Evolutionary conservation across 2,329 filamentous ascomycete species (phyloP).

Genomic region (Colletotrichum scovillei): DNA sequence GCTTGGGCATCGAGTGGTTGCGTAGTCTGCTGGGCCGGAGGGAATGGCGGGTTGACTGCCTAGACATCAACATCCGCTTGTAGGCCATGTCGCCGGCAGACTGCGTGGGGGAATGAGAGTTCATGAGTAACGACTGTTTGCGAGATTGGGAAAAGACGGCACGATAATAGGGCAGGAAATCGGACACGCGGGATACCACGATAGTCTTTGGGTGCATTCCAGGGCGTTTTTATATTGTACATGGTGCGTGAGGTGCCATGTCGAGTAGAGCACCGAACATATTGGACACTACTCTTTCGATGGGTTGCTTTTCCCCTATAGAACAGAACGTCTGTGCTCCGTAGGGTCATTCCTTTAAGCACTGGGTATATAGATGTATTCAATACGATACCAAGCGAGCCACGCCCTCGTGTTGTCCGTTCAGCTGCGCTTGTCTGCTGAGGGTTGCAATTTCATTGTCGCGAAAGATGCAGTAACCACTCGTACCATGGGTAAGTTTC

Average conservation of each 20-base stretch:
- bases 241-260: background rate
- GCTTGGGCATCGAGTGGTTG: conserved; percentile 87
- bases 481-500: too few species aligned
- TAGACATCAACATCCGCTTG: conserved; percentile 87
- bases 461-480: background rate
- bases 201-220: conserved; percentile 11
- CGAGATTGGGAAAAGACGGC: background rate
- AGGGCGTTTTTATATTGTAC: conserved; percentile 12
- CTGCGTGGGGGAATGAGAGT: background rate
- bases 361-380: background rate
- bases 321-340: background rate
- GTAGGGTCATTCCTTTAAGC: background rate
- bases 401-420: background rate
- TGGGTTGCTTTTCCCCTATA: background rate
- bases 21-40: conserved; percentile 82
- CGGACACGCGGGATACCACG: conserved; percentile 4
- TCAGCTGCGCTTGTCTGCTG: background rate
- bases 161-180: background rate
- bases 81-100: conserved; percentile 49
- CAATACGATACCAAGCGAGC: background rate
- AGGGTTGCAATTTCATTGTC: background rate
- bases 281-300: background rate
- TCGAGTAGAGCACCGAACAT: background rate
- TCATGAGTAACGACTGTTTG: conserved; percentile 11
- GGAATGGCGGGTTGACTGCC: conserved; percentile 91